phyloP scores from a whole-genome alignment of 2,329 filamentous ascomycete genomes.

The Ciborinia camelliae region DNA sequence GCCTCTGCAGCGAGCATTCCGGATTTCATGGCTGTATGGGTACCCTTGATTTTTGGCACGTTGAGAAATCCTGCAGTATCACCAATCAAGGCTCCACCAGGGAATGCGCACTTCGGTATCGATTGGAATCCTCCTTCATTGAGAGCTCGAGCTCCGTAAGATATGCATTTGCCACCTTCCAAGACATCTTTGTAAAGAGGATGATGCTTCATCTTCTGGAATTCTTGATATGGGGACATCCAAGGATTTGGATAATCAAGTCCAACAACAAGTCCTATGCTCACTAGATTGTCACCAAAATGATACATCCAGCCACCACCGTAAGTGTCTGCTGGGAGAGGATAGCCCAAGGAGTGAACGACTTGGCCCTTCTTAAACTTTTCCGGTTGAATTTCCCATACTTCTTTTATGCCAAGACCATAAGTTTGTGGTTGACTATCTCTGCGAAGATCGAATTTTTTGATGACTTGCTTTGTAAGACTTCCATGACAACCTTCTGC shows the following conservation, averaged over 20 bases:
- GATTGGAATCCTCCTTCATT: slow-evolving; percentile 97
- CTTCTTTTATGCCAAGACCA: slow-evolving; percentile 89
- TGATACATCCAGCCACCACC: slow-evolving; percentile 99
- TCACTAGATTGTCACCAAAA: slow-evolving; percentile 95
- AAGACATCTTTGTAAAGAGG: slow-evolving; percentile 82
- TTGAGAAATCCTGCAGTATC: slow-evolving; percentile 97
- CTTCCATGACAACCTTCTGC: slow-evolving; percentile 95
- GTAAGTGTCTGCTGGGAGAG: slow-evolving; percentile 82
- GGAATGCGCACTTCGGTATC: slow-evolving; percentile 95
- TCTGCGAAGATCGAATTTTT: slow-evolving; percentile 85
- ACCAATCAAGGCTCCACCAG: slow-evolving; percentile 90
- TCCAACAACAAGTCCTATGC: slow-evolving; percentile 84
- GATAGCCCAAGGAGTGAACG: slow-evolving; percentile 89
- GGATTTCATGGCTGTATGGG: slow-evolving; percentile 95
- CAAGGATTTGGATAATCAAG: slow-evolving; percentile 96
- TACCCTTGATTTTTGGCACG: slow-evolving; percentile 97
- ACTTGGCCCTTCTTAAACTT: slow-evolving; percentile 88
- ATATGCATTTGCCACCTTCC: slow-evolving; percentile 97
- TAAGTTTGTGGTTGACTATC: slow-evolving; percentile 96
- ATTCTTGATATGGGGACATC: slow-evolving; percentile 92
- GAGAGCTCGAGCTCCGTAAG: slow-evolving; percentile 87
- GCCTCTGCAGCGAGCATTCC: slow-evolving; percentile 96
- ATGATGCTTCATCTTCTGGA: slow-evolving; percentile 98
- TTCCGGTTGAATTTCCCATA: slow-evolving; percentile 92
- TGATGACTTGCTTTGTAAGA: slow-evolving; percentile 89